A percentile compares a stretch with the other conserved stretches of the same genome.
These are phyloP conservation scores for Dicorynia guianensis DNA, from an alignment of 306 rosid genomes.

Conservation along the genomic window DNA sequence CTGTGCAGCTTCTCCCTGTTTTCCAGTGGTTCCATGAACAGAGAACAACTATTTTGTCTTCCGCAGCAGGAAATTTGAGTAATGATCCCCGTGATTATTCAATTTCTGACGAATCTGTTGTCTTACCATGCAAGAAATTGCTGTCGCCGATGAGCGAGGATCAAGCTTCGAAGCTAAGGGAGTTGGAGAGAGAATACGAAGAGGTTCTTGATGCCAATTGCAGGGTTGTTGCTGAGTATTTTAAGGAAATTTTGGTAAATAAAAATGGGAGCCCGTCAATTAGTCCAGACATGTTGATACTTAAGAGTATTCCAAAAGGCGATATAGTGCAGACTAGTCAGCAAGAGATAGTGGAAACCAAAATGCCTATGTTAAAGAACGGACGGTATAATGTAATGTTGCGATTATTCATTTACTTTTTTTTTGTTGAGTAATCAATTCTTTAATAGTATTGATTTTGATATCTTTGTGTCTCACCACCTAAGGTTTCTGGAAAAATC, in stretches of 20 bases:
- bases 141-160: constrained; percentile 71
- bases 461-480: neutral
- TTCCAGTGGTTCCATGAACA: constrained; percentile 59
- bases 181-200: constrained; percentile 68
- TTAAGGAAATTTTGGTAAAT: constrained; percentile 57
- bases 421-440: neutral
- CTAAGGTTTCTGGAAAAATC: neutral
- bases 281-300: constrained; percentile 48
- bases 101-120: constrained; percentile 39
- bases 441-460: constrained; percentile 17
- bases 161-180: constrained; percentile 69
- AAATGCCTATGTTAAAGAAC: constrained; percentile 46
- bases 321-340: constrained; percentile 19
- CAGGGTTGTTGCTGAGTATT: constrained; percentile 60
- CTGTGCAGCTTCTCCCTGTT: constrained; percentile 74
- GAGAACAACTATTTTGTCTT: constrained; percentile 57
- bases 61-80: constrained; percentile 10
- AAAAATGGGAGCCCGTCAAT: constrained; percentile 38
- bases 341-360: constrained; percentile 38
- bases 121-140: constrained; percentile 55
- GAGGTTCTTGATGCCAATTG: constrained; percentile 74
- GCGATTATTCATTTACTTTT: neutral
- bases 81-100: constrained; percentile 45
- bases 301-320: constrained; percentile 37
- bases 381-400: constrained; percentile 90